Evolutionary conservation across 306 rosid genomes (phyloP), one percentile per base, ranked within the genome.

Genomic region (Glycine latifolia): DNA sequence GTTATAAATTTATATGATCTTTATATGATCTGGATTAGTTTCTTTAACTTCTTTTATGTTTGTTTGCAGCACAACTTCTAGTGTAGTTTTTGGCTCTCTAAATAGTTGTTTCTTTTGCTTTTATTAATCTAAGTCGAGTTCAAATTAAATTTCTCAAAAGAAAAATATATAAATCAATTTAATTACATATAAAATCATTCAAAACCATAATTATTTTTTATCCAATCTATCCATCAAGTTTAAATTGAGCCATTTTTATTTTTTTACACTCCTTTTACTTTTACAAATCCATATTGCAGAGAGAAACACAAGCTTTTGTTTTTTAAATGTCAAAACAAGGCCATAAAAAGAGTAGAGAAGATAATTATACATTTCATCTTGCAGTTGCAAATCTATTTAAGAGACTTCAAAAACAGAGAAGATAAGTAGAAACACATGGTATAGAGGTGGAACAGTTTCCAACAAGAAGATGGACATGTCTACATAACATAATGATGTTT

Each of bases 281-380:
- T 7, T 10, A 67, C 67, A 79, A 47, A 73, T 58, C 84, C 76
- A 63, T 10, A 65, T 33, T 16, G 65, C 58, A 54, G 59, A 71
- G 20, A 53, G 60, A 12, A 53, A 15, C 31, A 78, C 56, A 70
- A 1, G 17, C 26, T 2, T 16, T 50, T 26, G 43, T 20, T 16
- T 35, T 5, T 7, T 7, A 8, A 56, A 82, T 37, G 43, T 20
- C 33, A 72, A 53, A 84, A n/a, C n/a, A 73, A 20, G 73, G 14
- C 10, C 67, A 66, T 67, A 37, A 35, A 26, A n/a, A 14, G 31
- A 43, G 53, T 54, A 44, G 71, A 80, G 67, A 80, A 80, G 48
- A 60, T 76, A 60, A 76, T 85, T 82, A 67, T 60, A 85, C 87
- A 85, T 77, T 82, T 80, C 79, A 85, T 71, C 77, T 60, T 70